Evolutionary conservation across 164 flowering plant genomes (phyloP).

Genomic region (Berberis vulgaris): DNA sequence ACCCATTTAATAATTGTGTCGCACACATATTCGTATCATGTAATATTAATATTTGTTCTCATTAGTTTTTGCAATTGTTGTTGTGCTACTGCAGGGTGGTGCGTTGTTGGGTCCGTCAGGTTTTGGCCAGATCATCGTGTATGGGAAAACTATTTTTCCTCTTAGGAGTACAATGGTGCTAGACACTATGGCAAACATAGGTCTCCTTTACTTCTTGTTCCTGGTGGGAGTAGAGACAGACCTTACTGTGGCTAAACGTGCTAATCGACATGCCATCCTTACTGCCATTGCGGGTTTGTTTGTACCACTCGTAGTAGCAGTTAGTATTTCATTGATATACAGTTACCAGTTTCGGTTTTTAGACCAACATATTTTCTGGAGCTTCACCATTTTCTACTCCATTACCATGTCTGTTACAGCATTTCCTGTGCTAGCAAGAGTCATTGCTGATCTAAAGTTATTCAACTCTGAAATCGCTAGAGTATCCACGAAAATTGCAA

Average conservation of each 20-base stretch:
- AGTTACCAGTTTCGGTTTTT: no score
- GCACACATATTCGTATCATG: no score
- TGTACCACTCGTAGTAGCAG: background rate
- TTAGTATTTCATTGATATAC: background rate
- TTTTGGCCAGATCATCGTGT: background rate
- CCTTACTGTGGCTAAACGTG: background rate
- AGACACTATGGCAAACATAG: background rate
- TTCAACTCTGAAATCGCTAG: background rate
- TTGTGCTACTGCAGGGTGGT: background rate
- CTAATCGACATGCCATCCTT: background rate
- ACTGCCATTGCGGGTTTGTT: background rate
- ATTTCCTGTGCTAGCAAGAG: constrained; percentile 3
- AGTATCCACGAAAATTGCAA: background rate
- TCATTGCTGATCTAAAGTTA: constrained; percentile 3
- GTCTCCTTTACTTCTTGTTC: constrained; percentile 1
- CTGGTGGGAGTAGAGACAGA: constrained; percentile 1
- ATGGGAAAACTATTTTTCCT: background rate
- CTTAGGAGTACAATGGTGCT: background rate
- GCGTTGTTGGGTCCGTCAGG: constrained; percentile 2
- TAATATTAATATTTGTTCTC: no score
- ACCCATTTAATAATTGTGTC: no score
- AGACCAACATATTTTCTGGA: no score
- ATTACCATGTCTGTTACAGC: background rate
- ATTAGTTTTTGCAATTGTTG: no score
- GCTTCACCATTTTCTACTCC: background rate